phyloP scores from a whole-genome alignment of 2,329 filamentous ascomycete species.

The Fusarium buharicum region DNA sequence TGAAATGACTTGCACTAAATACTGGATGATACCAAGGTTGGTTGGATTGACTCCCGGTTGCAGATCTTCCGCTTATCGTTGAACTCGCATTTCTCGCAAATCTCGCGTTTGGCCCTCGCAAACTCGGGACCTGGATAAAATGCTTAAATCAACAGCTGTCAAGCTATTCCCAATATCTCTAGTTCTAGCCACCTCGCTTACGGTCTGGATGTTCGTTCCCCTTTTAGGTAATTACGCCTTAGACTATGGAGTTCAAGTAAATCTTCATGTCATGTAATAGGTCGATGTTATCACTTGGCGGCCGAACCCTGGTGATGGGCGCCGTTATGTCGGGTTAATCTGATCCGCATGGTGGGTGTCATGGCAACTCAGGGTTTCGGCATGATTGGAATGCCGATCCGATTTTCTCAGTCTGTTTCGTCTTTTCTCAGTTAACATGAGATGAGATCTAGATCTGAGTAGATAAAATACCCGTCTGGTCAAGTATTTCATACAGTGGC shows the following conservation, averaged over 20 bases:
- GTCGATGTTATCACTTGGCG: slow-evolving; percentile 19
- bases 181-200: no score
- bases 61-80: slow-evolving; percentile 19
- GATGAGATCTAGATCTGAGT: not conserved
- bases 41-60: not conserved
- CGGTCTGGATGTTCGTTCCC: no score
- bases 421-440: not conserved
- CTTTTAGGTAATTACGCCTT: no score
- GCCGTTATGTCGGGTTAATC: slow-evolving; percentile 9
- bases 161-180: no score
- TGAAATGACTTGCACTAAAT: no score
- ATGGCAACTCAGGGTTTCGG: slow-evolving; percentile 24
- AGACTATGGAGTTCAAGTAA: not conserved
- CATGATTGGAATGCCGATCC: slow-evolving; percentile 22
- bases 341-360: slow-evolving; percentile 20
- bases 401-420: not conserved
- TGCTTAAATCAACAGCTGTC: no score
- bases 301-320: slow-evolving; percentile 34
- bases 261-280: not conserved
- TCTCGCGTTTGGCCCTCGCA: slow-evolving; percentile 9
- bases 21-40: slow-evolving; percentile 11
- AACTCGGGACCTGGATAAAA: not conserved
- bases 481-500: no score
- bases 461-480: no score
- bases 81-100: slow-evolving; percentile 17